phyloP scores from a whole-genome alignment of 148 eudicot genomes.

The Arbutus unedo region DNA sequence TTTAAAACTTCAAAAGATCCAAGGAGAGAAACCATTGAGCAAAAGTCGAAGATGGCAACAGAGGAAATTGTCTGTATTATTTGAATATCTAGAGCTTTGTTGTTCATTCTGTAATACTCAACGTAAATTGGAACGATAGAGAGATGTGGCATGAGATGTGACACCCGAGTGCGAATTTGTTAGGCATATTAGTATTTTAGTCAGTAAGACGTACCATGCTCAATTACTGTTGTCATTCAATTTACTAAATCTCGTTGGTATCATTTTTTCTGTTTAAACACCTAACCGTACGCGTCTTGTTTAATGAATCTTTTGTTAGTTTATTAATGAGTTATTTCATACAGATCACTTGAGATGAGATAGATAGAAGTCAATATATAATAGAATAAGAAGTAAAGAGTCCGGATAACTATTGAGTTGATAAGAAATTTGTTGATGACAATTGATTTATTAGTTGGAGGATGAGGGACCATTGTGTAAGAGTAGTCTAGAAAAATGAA shows the following conservation, averaged over 20 bases:
- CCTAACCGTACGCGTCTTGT: neutral
- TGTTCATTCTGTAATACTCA: neutral
- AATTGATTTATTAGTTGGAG: neutral
- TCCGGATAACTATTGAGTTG: neutral
- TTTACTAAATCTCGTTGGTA: neutral
- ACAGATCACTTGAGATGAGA: neutral
- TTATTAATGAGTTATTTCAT: neutral
- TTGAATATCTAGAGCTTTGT: too few species aligned
- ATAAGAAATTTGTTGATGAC: neutral
- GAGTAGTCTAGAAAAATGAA: neutral
- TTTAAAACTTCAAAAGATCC: too few species aligned
- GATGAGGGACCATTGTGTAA: neutral
- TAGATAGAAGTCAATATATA: neutral
- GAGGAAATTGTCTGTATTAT: too few species aligned
- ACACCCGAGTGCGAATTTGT: neutral
- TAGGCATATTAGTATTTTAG: neutral
- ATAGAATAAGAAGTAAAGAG: too few species aligned
- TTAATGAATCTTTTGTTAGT: neutral
- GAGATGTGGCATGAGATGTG: neutral
- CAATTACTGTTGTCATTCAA: neutral
- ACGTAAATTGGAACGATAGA: neutral
- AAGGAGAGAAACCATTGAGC: too few species aligned
- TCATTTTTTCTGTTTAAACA: neutral
- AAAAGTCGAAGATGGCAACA: too few species aligned
- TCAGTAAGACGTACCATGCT: neutral